phyloP scores from a whole-genome alignment of 164 flowering plant genomes.

The Berberis thunbergii region DNA sequence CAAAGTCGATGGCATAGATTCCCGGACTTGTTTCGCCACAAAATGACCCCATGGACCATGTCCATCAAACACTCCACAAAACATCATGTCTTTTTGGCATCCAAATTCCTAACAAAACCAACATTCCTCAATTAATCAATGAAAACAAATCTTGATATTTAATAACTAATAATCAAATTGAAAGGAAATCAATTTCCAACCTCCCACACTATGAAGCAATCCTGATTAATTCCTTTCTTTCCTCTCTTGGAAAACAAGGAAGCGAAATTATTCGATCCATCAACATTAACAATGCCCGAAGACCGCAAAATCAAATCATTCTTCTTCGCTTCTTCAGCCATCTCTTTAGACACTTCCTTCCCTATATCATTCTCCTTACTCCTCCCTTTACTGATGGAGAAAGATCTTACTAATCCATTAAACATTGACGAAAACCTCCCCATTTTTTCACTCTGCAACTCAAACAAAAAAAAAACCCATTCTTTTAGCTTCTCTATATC shows the following conservation, averaged over 20 bases:
- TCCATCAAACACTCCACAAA: conserved; percentile 91
- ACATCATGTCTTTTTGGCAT: conserved; percentile 70
- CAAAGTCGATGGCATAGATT: conserved; percentile 57
- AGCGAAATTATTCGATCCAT: conserved; percentile 54
- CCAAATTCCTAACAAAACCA: conserved; percentile 58
- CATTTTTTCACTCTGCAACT: conserved; percentile 25
- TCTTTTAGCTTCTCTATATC: neutral
- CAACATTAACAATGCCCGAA: conserved; percentile 42
- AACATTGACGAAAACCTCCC: conserved; percentile 30
- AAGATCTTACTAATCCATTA: conserved; percentile 20
- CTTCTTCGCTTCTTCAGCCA: conserved; percentile 77
- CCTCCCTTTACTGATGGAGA: conserved; percentile 36
- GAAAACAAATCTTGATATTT: neutral
- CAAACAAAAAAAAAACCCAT: neutral
- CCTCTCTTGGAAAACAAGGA: conserved; percentile 65
- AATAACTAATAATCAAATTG: too few relatives aligned
- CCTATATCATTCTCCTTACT: conserved; percentile 31
- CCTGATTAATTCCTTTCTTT: conserved; percentile 81
- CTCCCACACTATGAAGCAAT: conserved; percentile 89
- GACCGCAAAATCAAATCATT: conserved; percentile 53
- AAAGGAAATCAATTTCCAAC: conserved; percentile 22
- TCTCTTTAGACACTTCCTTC: conserved; percentile 46
- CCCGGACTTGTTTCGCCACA: conserved; percentile 59
- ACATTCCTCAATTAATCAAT: neutral
- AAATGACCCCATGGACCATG: conserved; percentile 93